Base-by-base conservation (phyloP, 2,329 filamentous ascomycete species). In the Emergomyces orientalis region DNA sequence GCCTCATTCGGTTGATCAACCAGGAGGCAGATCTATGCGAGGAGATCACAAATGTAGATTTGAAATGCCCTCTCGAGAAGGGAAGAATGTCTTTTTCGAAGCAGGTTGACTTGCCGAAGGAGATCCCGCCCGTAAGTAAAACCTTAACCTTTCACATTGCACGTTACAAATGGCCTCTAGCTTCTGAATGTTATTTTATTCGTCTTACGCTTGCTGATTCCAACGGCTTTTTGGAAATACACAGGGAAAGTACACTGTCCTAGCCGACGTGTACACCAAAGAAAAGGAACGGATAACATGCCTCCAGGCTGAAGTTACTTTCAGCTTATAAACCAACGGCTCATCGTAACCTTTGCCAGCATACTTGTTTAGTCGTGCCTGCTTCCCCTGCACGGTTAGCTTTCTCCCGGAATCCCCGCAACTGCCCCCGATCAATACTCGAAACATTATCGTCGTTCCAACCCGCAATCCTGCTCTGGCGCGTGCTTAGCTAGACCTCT, bases 191-290 rank as follows among this genome's bases (percentile, higher is more conserved):
- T 60, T 66, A 49, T 62, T 27, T 45, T 58, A 41, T 34, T 11
- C 13, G 19, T 22, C 39, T 45, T 39, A 14, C 13, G 55, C 59
- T 59, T 57, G 34, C 59, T 61, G 37, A 63, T 67, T 57, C 59
- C 41, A 47, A 27, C 19, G 45, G 25, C 2, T 52, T 61, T 25
- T 37, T 59, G 52, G 39, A 56, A 56, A 56, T 25, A 47, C 56
- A 51, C 67, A 94, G 91, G 94, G 92, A 73, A 92, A 86, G 72
- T 99, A 97, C 82, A 89, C 84, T 22, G 94, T 99, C 43, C 78
- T 87, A 47, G 94, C 93, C 51, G 90, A 97, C 73, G 93, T 95
- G 58, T 88, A 85, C 77, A 91, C 85, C 68, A 82, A 80, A 65
- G 86, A 95, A 60, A 81, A 84, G 63, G 80, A 86, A 67, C 86